Evolutionary conservation across 2,329 filamentous ascomycete species (phyloP).

Genomic region (Pseudonectria foliicola): DNA sequence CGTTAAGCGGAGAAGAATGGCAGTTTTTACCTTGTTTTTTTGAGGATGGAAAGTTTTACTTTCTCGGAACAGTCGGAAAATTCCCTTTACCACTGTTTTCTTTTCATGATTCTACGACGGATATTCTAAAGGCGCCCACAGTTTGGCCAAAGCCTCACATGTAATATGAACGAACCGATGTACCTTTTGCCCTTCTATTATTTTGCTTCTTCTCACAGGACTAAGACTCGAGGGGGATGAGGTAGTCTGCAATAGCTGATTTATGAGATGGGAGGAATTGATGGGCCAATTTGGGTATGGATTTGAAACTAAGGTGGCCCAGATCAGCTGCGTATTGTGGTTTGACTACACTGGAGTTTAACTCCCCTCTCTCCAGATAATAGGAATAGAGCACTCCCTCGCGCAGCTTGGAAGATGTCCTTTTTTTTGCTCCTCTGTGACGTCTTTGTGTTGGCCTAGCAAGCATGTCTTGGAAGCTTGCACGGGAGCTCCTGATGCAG

Average conservation of each 20-base stretch:
- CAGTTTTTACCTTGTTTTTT: too few relatives aligned
- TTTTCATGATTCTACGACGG: constrained; percentile 19
- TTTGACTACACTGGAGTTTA: constrained; percentile 19
- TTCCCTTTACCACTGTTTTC: constrained; percentile 13
- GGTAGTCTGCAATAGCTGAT: constrained; percentile 1
- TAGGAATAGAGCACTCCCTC: constrained; percentile 18
- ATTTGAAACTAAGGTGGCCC: constrained; percentile 8
- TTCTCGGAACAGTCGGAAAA: constrained; percentile 3
- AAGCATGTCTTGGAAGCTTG: too few relatives aligned
- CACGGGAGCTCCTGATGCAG: too few relatives aligned
- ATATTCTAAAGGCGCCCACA: constrained; percentile 11
- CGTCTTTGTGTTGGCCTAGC: neutral
- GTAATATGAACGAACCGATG: constrained; percentile 17
- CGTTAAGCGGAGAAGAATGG: neutral
- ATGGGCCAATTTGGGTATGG: constrained; percentile 17
- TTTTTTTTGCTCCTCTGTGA: constrained; percentile 1
- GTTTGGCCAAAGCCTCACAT: constrained; percentile 11
- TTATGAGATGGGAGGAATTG: constrained; percentile 4
- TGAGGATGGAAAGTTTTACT: constrained; percentile 4
- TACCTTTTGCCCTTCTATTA: constrained; percentile 7
- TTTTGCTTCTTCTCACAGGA: constrained; percentile 9
- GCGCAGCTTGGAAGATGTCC: constrained; percentile 1
- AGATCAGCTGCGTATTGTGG: constrained; percentile 14
- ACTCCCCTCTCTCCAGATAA: constrained; percentile 14
- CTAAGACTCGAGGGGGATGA: constrained; percentile 4